Conservation (phyloP, 164 flowering plant genomes). For the Houttuynia cordata region DNA sequence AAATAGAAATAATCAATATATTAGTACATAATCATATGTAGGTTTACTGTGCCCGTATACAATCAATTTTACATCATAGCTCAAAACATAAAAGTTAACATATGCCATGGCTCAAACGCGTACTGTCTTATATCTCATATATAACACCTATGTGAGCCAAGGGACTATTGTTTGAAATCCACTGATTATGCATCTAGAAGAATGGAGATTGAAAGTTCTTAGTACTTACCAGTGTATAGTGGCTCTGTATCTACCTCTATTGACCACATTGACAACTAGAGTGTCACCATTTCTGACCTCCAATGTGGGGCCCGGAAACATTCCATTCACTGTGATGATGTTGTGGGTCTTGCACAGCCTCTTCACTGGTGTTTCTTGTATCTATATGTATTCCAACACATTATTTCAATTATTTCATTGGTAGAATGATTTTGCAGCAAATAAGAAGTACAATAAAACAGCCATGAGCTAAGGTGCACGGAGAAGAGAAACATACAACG, state of each 20-base stretch:
- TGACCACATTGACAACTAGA: conserved; percentile 49
- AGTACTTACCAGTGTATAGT: conserved; percentile 78
- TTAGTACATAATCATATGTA: not conserved
- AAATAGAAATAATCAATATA: not conserved
- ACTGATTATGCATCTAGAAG: not conserved
- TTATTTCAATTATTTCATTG: too few species aligned
- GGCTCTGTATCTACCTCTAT: conserved; percentile 58
- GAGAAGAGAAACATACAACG: conserved; percentile 25
- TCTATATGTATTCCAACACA: conserved; percentile 24
- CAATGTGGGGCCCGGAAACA: conserved; percentile 76
- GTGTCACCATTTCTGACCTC: conserved; percentile 76
- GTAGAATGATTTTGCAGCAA: too few species aligned
- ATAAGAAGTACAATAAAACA: too few species aligned
- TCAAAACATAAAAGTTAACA: too few species aligned
- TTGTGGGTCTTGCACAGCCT: conserved; percentile 86
- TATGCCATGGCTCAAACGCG: too few species aligned
- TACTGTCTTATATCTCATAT: too few species aligned
- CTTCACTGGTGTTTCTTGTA: conserved; percentile 84
- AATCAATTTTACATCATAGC: not conserved
- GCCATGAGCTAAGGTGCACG: not conserved
- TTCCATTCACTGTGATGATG: conserved; percentile 76
- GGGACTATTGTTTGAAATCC: too few species aligned
- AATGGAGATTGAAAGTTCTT: not conserved
- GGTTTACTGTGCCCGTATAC: not conserved
- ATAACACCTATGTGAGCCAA: too few species aligned